Base-by-base conservation (phyloP, 2,329 filamentous ascomycete species). In the Periconia sp. region DNA sequence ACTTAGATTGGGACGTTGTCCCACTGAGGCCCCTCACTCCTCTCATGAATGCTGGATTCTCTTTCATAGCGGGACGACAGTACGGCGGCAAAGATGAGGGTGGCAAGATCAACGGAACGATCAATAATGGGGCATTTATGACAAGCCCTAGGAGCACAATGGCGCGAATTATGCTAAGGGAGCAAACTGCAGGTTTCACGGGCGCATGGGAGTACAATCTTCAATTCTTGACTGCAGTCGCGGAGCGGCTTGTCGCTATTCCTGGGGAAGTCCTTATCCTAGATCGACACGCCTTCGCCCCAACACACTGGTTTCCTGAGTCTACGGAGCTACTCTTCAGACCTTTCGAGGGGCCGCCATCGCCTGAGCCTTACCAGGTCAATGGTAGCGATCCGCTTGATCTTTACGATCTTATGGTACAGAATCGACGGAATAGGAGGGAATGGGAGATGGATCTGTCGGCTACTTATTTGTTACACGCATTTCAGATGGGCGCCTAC, bases 21-120 rank as follows among this genome's bases (percentile, higher is more conserved):
- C 22, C 45, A 2, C 39, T 57, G 3, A 37, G 38, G n/a, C 35
- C 46, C 3, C 28, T 59, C 10, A 42, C 36, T 2, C 42, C 52
- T 1, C 35, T 59, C 1, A 30, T 53, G 3, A 48, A 42, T 16
- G 13, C 46, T 3, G 52, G 48, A 4, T 57, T 56, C 33, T 43
- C 41, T 2, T 49, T 49, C 31, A 22, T 59, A 10, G 52, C 28
- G 3, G 54, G 54, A 16, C 52, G 54, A 2, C 54, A 57, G 13
- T 50, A 49, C 35, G 26, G 43, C 24, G 44, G 44, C 13, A 59
- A 60, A 54, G 56, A 64, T 56, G 69, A 70, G 25, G 45, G 33
- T 13, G 38, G 48, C 4, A 21, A 56, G 28, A n/a, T n/a, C n/a
- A n/a, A n/a, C n/a, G 46, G 48, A 3, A 54, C 46, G 2, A 50